Conservation (phyloP, 2,329 filamentous ascomycete species). For the Xylariomycetidae sp. region DNA sequence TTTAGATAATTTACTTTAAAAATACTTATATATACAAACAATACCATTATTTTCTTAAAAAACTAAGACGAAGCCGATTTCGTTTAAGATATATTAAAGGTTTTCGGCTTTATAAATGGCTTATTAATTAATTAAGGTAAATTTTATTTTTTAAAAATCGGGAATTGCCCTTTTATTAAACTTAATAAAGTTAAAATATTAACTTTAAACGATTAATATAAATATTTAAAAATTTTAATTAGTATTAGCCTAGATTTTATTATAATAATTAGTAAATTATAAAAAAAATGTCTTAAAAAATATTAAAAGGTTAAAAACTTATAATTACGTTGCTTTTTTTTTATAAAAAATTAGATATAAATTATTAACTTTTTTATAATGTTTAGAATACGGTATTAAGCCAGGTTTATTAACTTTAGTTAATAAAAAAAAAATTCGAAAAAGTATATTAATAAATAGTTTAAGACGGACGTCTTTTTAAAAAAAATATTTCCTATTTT, state of each 20-base stretch:
- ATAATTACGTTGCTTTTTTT: neutral
- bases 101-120: neutral
- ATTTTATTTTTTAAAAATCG: neutral
- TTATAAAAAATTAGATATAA: slow-evolving; percentile 1
- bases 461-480: neutral
- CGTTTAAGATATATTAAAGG: neutral
- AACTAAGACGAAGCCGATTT: slow-evolving; percentile 1
- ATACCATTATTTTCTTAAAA: slow-evolving; percentile 1
- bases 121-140: slow-evolving; percentile 3
- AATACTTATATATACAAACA: neutral
- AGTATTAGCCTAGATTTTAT: neutral
- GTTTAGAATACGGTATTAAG: neutral
- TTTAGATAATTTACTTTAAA: neutral
- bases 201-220: neutral
- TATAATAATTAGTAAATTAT: slow-evolving; percentile 1
- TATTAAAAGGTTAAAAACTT: slow-evolving; percentile 2
- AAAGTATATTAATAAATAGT: slow-evolving; percentile 3
- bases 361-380: slow-evolving; percentile 1
- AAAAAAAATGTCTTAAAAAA: slow-evolving; percentile 1
- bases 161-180: neutral
- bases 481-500: neutral
- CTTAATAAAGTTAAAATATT: neutral
- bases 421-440: neutral
- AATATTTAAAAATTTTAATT: no score
- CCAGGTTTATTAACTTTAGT: neutral